phyloP scores from a whole-genome alignment of 192 early-diverging fungal species.

The Backusella morwellensis region DNA sequence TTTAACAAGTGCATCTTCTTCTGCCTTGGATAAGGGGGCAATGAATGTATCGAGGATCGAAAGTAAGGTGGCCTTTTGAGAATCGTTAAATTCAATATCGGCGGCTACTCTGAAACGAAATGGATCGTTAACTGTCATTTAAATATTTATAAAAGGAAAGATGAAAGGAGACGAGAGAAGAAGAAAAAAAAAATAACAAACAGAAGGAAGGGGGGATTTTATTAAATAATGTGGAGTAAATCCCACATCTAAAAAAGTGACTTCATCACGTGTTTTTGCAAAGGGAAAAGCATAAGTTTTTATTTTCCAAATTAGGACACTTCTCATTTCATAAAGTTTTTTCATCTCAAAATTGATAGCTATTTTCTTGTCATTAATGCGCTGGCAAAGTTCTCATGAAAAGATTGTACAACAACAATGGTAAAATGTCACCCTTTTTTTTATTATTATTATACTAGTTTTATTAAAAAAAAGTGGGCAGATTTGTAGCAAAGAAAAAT shows the following conservation, averaged over 20 bases:
- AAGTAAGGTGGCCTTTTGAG: conserved; percentile 38
- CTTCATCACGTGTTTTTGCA: not conserved
- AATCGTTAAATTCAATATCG: conserved; percentile 10
- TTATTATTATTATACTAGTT: not conserved
- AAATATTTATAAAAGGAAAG: not conserved
- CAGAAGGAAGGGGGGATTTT: not conserved
- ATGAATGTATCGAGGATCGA: conserved; percentile 53
- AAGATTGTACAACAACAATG: not conserved
- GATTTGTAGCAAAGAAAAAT: not conserved
- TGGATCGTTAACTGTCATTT: conserved; percentile 7
- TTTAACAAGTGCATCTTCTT: conserved; percentile 24
- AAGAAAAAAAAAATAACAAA: not conserved
- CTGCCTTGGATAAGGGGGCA: conserved; percentile 33
- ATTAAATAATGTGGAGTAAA: not conserved
- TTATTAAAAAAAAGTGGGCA: not conserved
- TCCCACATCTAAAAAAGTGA: not conserved
- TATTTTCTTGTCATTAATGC: not conserved
- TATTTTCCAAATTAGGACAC: not conserved
- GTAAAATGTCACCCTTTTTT: not conserved
- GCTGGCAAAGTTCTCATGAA: not conserved
- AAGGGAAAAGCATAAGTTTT: not conserved
- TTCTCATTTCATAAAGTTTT: not conserved
- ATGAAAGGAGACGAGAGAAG: not conserved
- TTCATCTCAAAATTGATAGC: not conserved
- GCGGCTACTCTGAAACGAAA: conserved; percentile 9